Evolutionary conservation across 148 eudicot genomes (phyloP).

Genomic region (Hydrangea macrophylla): DNA sequence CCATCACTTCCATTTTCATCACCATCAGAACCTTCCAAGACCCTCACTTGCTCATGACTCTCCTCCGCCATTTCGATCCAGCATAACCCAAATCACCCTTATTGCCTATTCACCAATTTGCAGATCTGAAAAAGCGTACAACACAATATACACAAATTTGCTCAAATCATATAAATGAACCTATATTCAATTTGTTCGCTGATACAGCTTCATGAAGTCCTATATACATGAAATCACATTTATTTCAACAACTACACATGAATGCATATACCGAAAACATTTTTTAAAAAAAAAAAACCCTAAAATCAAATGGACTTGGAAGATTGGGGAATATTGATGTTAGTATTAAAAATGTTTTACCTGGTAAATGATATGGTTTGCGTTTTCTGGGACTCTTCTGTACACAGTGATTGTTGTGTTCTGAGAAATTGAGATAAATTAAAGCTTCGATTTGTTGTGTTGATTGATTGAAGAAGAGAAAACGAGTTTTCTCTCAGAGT

Average conservation of each 20-base stretch:
- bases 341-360: background rate
- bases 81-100: background rate
- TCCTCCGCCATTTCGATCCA: conserved; percentile 37
- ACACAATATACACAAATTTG: background rate
- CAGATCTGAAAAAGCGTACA: conserved; percentile 1
- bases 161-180: background rate
- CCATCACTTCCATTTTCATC: conserved; percentile 7
- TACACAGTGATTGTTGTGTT: background rate
- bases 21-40: conserved; percentile 14
- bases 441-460: background rate
- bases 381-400: background rate
- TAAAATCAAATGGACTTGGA: conserved; percentile 5
- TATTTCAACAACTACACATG: background rate
- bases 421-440: background rate
- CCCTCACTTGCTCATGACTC: conserved; percentile 23
- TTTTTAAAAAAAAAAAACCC: conserved; percentile 5
- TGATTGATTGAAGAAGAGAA: background rate
- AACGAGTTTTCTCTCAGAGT: background rate
- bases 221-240: background rate
- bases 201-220: background rate
- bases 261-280: background rate
- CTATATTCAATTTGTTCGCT: background rate
- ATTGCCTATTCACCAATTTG: background rate
- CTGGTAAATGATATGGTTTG: background rate
- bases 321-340: background rate